Evolutionary conservation across 768 basidiomycete species (phyloP).

Genomic region (Hydnum rufescens): DNA sequence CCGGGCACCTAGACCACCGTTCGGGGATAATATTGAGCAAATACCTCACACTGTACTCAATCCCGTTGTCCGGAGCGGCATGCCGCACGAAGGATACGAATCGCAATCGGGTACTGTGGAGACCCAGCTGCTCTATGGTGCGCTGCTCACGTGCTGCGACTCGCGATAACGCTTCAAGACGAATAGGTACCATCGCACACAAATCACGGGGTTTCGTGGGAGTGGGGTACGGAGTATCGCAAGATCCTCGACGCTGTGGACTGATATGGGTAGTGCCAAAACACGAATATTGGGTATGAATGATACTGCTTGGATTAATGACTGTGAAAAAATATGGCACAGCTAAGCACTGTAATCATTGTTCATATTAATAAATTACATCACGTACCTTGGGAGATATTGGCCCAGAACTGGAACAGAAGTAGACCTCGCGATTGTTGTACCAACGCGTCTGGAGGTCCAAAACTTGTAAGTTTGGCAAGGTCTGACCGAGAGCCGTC

Average conservation of each 20-base stretch:
- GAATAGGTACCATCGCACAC: background rate
- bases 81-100: background rate
- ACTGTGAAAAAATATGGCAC: background rate
- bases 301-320: background rate
- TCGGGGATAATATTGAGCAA: no score
- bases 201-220: background rate
- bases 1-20: background rate
- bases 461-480: background rate
- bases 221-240: background rate
- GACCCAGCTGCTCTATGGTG: background rate
- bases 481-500: background rate
- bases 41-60: background rate
- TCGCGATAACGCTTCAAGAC: background rate
- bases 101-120: background rate
- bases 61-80: background rate
- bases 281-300: background rate
- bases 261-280: background rate
- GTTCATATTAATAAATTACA: background rate
- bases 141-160: background rate
- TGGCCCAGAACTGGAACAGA: background rate
- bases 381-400: background rate
- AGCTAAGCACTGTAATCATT: background rate
- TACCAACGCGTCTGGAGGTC: background rate
- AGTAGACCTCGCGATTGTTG: background rate
- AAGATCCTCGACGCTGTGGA: background rate